Base-by-base conservation (phyloP, 345 rosid species). In the Melaleuca quinquenervia region DNA sequence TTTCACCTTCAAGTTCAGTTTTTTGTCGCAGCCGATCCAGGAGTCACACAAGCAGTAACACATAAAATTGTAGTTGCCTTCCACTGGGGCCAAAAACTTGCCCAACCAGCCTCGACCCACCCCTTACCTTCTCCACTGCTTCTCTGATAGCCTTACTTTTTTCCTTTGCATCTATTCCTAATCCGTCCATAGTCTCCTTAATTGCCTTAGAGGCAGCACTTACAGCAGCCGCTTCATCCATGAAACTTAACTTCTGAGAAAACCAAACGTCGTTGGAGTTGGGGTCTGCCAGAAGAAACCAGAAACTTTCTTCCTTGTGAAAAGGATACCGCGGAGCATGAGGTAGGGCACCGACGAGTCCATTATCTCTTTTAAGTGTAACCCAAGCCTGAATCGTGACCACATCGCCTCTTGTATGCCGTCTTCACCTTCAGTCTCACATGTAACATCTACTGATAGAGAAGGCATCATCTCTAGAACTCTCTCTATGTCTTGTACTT, bases 391-490 rank as follows among this genome's bases (percentile, higher is more conserved):
- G 96, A 85, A 95, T 50, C 21, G 99, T 95, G 52, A 96, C 97
- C 6, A 93, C 87, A 60, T 97, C 99, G 27, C 98, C 92, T 97
- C 99, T 88, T 96, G 99, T 56, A 97, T 93, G 50, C 99, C 98
- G 85, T 97, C 99, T 90, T 97, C 99, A 55, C 99, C 99, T 86
- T 96, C 99, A 29, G 99, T 97, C 92, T 96, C 98, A n/a, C 97
- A 97, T 82, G 92, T 94, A 85, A 93, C 93, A 85, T 95, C 99
- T 16, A 96, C 56, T 60, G 96, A 91, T 86, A 96, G 83, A 24
- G 98, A 94, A 84, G 99, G 99, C 96, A 96, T 93, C 98, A 96
- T 97, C 92, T 91, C 96, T 82, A 96, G 90, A 29, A 96, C 99
- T 88, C 85, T 91, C 90, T 97, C 99, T 84, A 95, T n/a, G n/a